Percentiles rank a stretch among this genome's conserved stretches.
Evolutionary conservation across 2,329 filamentous ascomycete species (phyloP).

Genomic region (Xylaria digitata): DNA sequence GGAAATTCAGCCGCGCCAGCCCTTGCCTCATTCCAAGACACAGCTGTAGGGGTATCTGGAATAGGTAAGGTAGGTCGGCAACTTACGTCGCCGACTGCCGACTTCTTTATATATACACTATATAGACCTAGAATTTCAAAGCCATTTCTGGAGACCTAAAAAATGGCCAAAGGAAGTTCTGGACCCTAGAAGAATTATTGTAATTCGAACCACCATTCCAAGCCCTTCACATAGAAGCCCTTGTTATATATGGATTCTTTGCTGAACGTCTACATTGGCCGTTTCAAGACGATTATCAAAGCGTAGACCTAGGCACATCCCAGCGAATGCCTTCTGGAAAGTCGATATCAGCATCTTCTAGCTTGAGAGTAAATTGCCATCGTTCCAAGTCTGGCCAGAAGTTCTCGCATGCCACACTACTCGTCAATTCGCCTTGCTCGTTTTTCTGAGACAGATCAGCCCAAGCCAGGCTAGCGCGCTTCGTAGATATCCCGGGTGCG

Average conservation of each 20-base stretch:
- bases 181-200: too few species aligned
- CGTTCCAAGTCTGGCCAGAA: slow-evolving; percentile 61
- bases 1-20: too few species aligned
- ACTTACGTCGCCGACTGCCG: too few species aligned
- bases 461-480: slow-evolving; percentile 56
- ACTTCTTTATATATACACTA: too few species aligned
- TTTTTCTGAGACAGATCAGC: slow-evolving; percentile 58
- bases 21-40: too few species aligned
- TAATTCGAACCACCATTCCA: too few species aligned
- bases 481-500: slow-evolving; percentile 48
- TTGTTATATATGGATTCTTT: background rate
- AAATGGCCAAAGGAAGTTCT: too few species aligned
- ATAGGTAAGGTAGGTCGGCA: too few species aligned
- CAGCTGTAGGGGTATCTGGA: too few species aligned
- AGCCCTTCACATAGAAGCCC: too few species aligned
- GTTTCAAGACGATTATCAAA: slow-evolving; percentile 18
- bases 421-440: slow-evolving; percentile 42
- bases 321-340: slow-evolving; percentile 48
- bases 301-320: slow-evolving; percentile 39
- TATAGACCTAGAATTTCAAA: too few species aligned
- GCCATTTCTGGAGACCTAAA: too few species aligned
- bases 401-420: slow-evolving; percentile 47
- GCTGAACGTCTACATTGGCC: background rate
- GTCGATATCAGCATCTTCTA: slow-evolving; percentile 48
- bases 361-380: slow-evolving; percentile 55